Conservation (phyloP, 2,329 filamentous ascomycete species). For the Verticillium longisporum region DNA sequence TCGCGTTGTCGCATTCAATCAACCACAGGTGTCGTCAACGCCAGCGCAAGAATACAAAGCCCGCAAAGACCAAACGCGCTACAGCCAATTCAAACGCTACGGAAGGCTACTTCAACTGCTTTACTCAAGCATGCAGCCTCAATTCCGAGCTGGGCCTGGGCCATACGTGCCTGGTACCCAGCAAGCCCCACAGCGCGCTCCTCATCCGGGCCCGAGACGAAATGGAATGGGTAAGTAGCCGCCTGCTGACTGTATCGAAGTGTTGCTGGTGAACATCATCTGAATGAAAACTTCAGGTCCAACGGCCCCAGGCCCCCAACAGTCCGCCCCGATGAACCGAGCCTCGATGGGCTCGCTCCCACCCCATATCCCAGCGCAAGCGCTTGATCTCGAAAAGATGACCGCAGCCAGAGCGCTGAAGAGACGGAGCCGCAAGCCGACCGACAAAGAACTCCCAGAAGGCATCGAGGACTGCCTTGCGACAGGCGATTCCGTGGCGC, state of each 20-base stretch:
- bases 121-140: slow-evolving; percentile 40
- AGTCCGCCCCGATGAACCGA: background rate
- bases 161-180: slow-evolving; percentile 19
- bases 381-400: slow-evolving; percentile 47
- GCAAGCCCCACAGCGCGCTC: slow-evolving; percentile 41
- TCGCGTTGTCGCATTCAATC: no score
- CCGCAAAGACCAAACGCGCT: no score
- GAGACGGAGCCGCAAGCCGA: slow-evolving; percentile 80
- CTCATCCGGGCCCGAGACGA: slow-evolving; percentile 42
- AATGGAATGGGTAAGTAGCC: slow-evolving; percentile 45
- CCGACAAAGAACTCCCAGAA: slow-evolving; percentile 90
- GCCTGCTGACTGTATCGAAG: background rate
- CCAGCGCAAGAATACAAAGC: no score
- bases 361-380: slow-evolving; percentile 26
- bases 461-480: slow-evolving; percentile 77
- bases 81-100: no score
- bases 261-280: background rate
- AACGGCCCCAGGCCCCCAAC: background rate
- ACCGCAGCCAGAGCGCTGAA: slow-evolving; percentile 31
- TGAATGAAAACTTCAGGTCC: background rate
- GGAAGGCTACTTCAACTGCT: background rate
- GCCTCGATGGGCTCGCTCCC: background rate
- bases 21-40: no score
- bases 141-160: slow-evolving; percentile 36
- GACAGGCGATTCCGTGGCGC: slow-evolving; percentile 63